Evolutionary conservation across 2,329 filamentous ascomycete species (phyloP).

Genomic region (Colletotrichum destructivum): DNA sequence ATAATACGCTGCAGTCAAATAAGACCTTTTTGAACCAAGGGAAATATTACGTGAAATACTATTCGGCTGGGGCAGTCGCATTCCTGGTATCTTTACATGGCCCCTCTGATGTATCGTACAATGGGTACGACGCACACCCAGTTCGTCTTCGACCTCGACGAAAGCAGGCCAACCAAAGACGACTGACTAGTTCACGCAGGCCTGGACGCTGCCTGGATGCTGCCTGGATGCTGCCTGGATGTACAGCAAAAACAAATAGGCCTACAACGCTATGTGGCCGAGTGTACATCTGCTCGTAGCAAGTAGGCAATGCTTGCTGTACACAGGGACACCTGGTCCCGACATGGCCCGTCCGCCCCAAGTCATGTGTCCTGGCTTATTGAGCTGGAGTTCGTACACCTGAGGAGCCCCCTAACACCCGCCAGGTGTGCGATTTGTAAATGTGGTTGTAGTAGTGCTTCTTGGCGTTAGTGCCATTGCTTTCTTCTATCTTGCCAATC

Average conservation of each 20-base stretch:
- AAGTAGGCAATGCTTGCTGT: background rate
- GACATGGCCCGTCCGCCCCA: too few relatives aligned
- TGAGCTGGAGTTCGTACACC: background rate
- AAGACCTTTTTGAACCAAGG: background rate
- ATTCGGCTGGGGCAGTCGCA: background rate
- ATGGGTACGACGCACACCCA: background rate
- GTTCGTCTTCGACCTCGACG: background rate
- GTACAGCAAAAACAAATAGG: background rate
- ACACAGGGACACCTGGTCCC: background rate
- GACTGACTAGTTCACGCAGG: background rate
- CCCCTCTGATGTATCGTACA: constrained; percentile 13
- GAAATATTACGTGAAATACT: background rate
- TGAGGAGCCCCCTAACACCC: background rate
- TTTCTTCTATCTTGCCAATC: constrained; percentile 30
- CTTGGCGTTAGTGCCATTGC: background rate
- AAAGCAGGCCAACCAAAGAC: background rate
- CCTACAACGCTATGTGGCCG: constrained; percentile 21
- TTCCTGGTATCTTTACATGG: background rate
- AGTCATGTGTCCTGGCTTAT: too few relatives aligned
- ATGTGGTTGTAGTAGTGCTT: background rate
- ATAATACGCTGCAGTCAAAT: background rate
- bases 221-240: background rate
- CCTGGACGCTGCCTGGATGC: background rate
- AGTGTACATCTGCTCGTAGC: constrained; percentile 15
- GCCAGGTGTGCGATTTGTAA: background rate